These are phyloP conservation scores for Metarhizium rileyi DNA, from an alignment of 2,329 filamentous ascomycete genomes.

Conservation along the genomic window DNA sequence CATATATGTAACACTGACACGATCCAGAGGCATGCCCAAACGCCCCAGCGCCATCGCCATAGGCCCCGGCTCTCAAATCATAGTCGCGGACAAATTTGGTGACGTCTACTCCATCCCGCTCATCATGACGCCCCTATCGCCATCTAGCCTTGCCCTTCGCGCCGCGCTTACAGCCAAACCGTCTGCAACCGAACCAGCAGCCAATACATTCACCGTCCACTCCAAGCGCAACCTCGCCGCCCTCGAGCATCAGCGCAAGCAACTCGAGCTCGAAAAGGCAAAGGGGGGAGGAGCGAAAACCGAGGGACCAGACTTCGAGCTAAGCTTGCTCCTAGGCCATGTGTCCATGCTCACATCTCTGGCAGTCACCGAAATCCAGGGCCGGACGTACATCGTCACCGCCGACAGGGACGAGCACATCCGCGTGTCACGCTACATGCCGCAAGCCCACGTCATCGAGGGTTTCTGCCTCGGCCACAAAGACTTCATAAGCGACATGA, in stretches of 20 bases:
- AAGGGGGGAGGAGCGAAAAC: slow-evolving; percentile 15
- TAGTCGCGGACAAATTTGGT: slow-evolving; percentile 90
- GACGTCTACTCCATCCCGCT: slow-evolving; percentile 88
- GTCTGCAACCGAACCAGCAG: slow-evolving; percentile 35
- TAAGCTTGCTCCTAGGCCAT: slow-evolving; percentile 76
- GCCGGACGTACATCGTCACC: slow-evolving; percentile 42
- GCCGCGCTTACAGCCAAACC: slow-evolving; percentile 11
- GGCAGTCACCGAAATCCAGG: slow-evolving; percentile 36
- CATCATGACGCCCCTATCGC: slow-evolving; percentile 14
- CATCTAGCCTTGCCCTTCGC: slow-evolving; percentile 8
- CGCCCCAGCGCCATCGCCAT: slow-evolving; percentile 69
- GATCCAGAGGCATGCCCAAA: slow-evolving; percentile 70
- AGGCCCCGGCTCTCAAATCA: slow-evolving; percentile 60
- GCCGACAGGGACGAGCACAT: slow-evolving; percentile 63
- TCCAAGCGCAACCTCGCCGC: slow-evolving; percentile 53
- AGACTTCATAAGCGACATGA: slow-evolving; percentile 72
- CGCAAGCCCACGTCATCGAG: slow-evolving; percentile 83
- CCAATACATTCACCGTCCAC: slow-evolving; percentile 52
- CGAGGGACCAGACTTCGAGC: slow-evolving; percentile 52
- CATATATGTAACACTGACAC: neutral
- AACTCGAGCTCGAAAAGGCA: slow-evolving; percentile 24
- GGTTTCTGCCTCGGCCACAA: slow-evolving; percentile 80
- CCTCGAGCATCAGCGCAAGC: slow-evolving; percentile 47
- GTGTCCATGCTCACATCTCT: slow-evolving; percentile 89
- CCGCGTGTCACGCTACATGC: slow-evolving; percentile 69